Conservation (phyloP, 495 filamentous ascomycete species). For the Pyrenula massariospora region DNA sequence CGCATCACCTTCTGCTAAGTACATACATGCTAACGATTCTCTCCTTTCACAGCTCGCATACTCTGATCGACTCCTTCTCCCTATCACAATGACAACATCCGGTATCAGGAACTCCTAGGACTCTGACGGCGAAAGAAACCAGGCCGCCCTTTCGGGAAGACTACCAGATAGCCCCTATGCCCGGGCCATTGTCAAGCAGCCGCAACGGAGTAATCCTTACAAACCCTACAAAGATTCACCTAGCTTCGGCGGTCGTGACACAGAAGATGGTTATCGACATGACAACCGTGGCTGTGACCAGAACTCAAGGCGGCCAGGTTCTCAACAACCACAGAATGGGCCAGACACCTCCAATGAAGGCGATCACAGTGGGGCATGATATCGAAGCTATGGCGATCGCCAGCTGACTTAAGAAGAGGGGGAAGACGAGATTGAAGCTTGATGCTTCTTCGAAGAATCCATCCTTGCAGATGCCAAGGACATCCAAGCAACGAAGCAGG, state of each 20-base stretch:
- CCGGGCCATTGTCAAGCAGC: slow-evolving; percentile 30
- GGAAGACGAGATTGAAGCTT: slow-evolving; percentile 39
- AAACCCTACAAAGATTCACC: not conserved
- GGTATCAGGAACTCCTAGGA: slow-evolving; percentile 21
- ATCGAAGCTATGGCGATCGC: slow-evolving; percentile 50
- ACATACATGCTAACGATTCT: too few species aligned
- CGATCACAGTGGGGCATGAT: slow-evolving; percentile 29
- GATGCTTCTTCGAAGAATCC: not conserved
- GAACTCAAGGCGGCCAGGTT: slow-evolving; percentile 14
- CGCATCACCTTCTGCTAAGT: too few species aligned
- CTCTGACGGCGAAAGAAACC: slow-evolving; percentile 44
- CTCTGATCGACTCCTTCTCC: too few species aligned
- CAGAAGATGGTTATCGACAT: slow-evolving; percentile 50
- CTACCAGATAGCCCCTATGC: slow-evolving; percentile 59
- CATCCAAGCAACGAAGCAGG: slow-evolving; percentile 53
- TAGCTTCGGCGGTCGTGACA: slow-evolving; percentile 39
- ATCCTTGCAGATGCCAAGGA: slow-evolving; percentile 16
- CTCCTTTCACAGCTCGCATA: too few species aligned
- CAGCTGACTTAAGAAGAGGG: slow-evolving; percentile 67
- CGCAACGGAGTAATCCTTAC: slow-evolving; percentile 34
- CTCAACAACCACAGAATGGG: slow-evolving; percentile 23
- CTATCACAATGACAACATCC: not conserved
- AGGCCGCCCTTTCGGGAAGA: slow-evolving; percentile 46
- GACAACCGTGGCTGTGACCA: slow-evolving; percentile 43
- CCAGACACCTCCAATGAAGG: slow-evolving; percentile 24